A percentile compares a stretch with the other conserved stretches of the same genome.
Conservation (phyloP, 23 red algal genomes). For the Gracilaria gracilis region DNA sequence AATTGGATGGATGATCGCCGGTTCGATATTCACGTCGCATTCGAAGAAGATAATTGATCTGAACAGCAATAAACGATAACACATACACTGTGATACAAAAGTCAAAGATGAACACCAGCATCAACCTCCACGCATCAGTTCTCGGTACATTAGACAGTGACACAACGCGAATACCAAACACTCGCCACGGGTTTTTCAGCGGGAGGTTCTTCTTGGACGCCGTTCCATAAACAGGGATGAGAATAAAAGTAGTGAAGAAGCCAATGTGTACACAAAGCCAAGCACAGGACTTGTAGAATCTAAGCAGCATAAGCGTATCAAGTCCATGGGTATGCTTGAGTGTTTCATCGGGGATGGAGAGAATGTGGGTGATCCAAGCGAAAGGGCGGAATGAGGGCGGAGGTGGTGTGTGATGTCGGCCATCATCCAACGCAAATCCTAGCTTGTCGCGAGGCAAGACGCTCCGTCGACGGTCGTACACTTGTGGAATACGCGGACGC, state of each 20-base stretch:
- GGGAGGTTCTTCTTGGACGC: conserved; percentile 70
- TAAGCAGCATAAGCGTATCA: conserved; percentile 42
- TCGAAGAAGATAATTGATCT: conserved; percentile 22
- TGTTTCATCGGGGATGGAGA: conserved; percentile 28
- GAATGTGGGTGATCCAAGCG: conserved; percentile 41
- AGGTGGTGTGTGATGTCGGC: conserved; percentile 20
- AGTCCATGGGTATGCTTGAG: conserved; percentile 62
- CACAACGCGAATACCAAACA: conserved; percentile 47
- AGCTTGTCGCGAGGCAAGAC: conserved; percentile 16
- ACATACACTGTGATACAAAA: conserved; percentile 31
- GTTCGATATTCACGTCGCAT: conserved; percentile 62
- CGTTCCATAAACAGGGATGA: conserved; percentile 52
- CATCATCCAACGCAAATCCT: conserved; percentile 24
- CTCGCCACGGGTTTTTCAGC: conserved; percentile 18
- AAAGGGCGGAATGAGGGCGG: conserved; percentile 42
- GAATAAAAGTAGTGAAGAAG: conserved; percentile 35
- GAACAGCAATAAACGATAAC: not conserved
- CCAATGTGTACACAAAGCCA: conserved; percentile 13
- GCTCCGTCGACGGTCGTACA: conserved; percentile 54
- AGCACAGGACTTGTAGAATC: conserved; percentile 21
- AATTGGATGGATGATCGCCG: conserved; percentile 63
- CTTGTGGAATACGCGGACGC: conserved; percentile 33
- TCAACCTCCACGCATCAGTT: conserved; percentile 57
- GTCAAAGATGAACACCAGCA: conserved; percentile 29
- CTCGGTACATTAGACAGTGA: conserved; percentile 44